A percentile compares a stretch with the other conserved stretches of the same genome.
Conservation (phyloP, 1,284 basidiomycete species). For the Vanrija sp. region DNA sequence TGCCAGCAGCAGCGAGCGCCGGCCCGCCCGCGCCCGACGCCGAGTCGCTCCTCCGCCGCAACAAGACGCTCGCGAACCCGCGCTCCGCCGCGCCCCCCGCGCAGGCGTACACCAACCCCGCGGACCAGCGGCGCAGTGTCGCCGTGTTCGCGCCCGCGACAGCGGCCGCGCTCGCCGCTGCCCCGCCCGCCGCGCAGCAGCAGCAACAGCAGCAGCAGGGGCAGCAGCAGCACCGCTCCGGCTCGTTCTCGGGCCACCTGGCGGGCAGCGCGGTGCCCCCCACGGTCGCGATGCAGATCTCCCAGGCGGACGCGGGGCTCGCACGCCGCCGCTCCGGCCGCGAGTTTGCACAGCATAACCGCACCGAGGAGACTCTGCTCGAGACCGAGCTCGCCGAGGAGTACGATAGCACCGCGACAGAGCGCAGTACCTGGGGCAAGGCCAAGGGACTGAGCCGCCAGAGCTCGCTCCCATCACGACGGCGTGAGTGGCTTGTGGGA, state of each 20-base stretch:
- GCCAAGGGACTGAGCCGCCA: constrained; percentile 40
- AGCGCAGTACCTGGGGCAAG: constrained; percentile 32
- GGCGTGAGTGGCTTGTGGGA: constrained; percentile 26
- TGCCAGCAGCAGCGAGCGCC: not conserved
- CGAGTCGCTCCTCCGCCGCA: constrained; percentile 30
- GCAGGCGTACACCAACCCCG: constrained; percentile 9
- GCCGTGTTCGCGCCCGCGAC: constrained; percentile 19
- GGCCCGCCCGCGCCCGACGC: constrained; percentile 35
- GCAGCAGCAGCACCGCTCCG: not conserved
- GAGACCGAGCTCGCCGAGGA: constrained; percentile 28
- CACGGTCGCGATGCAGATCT: not conserved
- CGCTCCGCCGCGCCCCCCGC: constrained; percentile 27
- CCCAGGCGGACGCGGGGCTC: constrained; percentile 17
- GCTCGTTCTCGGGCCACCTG: constrained; percentile 8
- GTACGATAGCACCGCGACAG: constrained; percentile 21
- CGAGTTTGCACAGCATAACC: constrained; percentile 15
- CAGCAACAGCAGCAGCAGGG: not conserved
- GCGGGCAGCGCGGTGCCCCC: not conserved
- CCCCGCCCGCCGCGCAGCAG: not conserved
- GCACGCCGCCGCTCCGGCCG: constrained; percentile 23
- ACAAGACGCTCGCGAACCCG: constrained; percentile 35
- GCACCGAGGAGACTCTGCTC: constrained; percentile 26
- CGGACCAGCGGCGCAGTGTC: constrained; percentile 1
- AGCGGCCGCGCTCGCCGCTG: constrained; percentile 19
- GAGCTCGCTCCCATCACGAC: constrained; percentile 39